Conservation (phyloP, 2,329 filamentous ascomycete species). For the Hymenoscyphus fraxineus region DNA sequence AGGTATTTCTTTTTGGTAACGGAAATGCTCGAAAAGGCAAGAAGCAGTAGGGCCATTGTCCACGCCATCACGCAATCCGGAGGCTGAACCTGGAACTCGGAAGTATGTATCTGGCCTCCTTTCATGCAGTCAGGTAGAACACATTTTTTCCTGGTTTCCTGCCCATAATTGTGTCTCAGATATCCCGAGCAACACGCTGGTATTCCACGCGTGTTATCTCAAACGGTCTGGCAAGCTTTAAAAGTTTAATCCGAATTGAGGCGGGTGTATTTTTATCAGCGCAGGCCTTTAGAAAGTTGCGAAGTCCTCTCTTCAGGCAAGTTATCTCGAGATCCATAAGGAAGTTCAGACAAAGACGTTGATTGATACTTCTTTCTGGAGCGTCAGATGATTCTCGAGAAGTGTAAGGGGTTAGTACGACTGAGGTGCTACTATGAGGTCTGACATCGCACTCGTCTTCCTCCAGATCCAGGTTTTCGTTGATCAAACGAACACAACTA, state of each 20-base stretch:
- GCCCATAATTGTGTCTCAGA: not conserved
- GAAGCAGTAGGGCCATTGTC: not conserved
- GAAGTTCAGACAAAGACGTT: not conserved
- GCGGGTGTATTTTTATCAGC: no score
- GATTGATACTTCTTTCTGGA: not conserved
- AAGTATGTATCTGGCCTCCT: not conserved
- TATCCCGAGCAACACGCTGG: not conserved
- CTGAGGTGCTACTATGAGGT: not conserved
- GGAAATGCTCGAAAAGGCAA: not conserved
- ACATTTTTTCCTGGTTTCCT: not conserved
- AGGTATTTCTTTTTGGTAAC: no score
- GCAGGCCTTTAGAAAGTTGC: no score
- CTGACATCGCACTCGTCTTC: not conserved
- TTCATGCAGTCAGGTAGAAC: not conserved
- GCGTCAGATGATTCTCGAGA: not conserved
- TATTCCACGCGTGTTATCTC: not conserved
- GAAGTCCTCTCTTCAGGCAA: not conserved
- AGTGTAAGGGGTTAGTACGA: not conserved
- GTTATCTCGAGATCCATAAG: not conserved
- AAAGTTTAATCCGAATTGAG: no score
- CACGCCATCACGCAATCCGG: not conserved
- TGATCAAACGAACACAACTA: not conserved
- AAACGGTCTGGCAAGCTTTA: not conserved
- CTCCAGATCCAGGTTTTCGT: not conserved
- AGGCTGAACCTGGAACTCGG: not conserved